Evolutionary conservation across 148 eudicot species (phyloP), one percentile per base, ranked within the genome.

Genomic region (Diospyros lotus): DNA sequence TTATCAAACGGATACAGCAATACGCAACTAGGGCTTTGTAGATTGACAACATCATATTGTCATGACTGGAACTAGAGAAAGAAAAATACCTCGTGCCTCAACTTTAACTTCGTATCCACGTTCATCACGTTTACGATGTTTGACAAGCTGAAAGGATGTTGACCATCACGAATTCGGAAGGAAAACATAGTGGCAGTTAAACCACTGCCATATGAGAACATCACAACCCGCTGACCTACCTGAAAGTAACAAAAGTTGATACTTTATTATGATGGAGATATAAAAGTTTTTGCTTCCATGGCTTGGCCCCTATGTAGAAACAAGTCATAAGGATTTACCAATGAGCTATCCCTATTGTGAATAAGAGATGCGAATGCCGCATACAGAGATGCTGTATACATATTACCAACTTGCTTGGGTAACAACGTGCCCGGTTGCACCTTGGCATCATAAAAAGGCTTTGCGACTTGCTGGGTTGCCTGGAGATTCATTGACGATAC

Each of bases 131-230:
- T 75, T 76, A 86, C 87, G 56, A 95, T 95, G 81, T 95, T 95
- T 42, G 94, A 88, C 74, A 95, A 79, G 83, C 91, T 95, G 76
- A 95, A 95, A 56, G 94, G 94, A 54, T 85, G 87, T 58, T 83
- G 68, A 56, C 93, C 91, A 66, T 91, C 98, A 15, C 72, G 82
- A 15, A 95, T 52, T 17, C 69, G 84, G 75, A 95, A 76, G 69
- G 99, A 95, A 80, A 95, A 95, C 99, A 95, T 89, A 62, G 99
- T 90, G 50, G 99, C 94, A 18, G 87, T 75, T 72, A 85, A 78
- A 45, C 99, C 99, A 84, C 99, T 95, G 59, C 99, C 99, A 71
- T 95, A 95, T 1, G 99, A 95, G 77, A 95, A 95, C 94, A 95
- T 84, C 28, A 95, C 68, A 28, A 89, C 82, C 78, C 99, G 83